Base-by-base conservation (phyloP, 495 filamentous ascomycete genomes). In the Chaetomium fimeti region DNA sequence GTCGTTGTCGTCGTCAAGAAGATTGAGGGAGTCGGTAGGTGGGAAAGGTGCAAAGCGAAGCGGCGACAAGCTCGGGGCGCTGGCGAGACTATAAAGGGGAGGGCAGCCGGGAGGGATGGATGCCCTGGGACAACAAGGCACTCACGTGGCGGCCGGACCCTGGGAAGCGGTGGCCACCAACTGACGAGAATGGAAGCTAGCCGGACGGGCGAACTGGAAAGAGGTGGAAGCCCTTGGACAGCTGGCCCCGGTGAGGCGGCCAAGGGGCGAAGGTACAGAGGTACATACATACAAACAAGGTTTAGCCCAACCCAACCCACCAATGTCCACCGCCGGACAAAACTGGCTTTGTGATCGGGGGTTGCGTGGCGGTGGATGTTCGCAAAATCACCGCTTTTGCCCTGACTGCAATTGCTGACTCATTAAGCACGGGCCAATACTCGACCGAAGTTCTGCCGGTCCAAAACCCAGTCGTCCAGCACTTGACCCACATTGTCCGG, bases 211-310 rank as follows among this genome's bases (percentile, higher is more conserved):
- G 52, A 61, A 65, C 62, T 72, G 70, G 72, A 74, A 74, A 68
- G 70, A 65, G 68, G 59, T 70, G 66, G 72, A 74, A 74, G 65
- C 54, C 59, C 43, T 47, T 60, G 58, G 68, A 69, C 59, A 58
- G 62, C 29, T 65, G 60, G 59, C 29, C 55, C 49, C 29, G 59
- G 32, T 25, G 43, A 55, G 42, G 29, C 55, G 64, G 57, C 43
- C 51, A 24, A 57, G 27, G 64, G 59, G 28, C 59, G 36, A 61
- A 38, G 29, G 58, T 51, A 51, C 43, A 29, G 13, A 5, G 58
- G 28, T 51, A 48, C 57, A 28, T 29, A 32, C 38, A 28, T 28
- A 28, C 42, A 53, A 29, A 12, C 45, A 49, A 49, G 8, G 8
- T 8, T 16, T 8, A 4, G 43, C 43, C 43, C 43, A 52, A 52